phyloP scores from a whole-genome alignment of 2,329 filamentous ascomycete species.

The Curvularia eragrostidis region DNA sequence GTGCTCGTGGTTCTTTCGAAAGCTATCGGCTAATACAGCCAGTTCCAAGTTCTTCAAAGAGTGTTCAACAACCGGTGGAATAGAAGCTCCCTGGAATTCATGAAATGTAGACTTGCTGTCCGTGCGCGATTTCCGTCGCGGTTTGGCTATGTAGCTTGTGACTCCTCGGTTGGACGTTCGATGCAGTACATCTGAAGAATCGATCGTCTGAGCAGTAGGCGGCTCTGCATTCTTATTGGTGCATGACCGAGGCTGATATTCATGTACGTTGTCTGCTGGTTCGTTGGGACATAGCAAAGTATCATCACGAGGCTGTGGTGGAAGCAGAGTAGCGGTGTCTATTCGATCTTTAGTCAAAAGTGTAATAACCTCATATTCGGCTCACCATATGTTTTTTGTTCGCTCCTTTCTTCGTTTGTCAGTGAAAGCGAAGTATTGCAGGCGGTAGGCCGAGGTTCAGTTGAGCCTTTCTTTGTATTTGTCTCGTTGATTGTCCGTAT shows the following conservation, averaged over 20 bases:
- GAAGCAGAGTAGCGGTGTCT: neutral
- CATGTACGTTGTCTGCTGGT: neutral
- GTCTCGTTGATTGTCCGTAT: neutral
- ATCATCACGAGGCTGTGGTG: neutral
- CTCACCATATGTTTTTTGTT: conserved; percentile 2
- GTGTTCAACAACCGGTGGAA: conserved; percentile 11
- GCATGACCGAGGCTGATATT: neutral
- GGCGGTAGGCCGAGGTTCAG: neutral
- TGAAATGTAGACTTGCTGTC: neutral
- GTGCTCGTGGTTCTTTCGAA: conserved; percentile 17
- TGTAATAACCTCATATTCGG: neutral
- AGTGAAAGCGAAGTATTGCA: neutral
- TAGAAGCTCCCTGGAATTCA: neutral
- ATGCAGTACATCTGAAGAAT: conserved; percentile 2
- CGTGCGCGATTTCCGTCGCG: conserved; percentile 12
- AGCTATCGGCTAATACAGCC: conserved; percentile 19
- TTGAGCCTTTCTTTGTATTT: neutral
- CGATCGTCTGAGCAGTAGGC: neutral
- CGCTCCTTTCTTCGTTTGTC: neutral
- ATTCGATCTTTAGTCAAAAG: neutral
- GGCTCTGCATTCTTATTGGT: neutral
- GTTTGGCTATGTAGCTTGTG: conserved; percentile 18
- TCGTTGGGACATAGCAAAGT: neutral
- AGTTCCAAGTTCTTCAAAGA: conserved; percentile 16
- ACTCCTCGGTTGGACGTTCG: neutral